Evolutionary conservation across 1,284 basidiomycete species (phyloP), one percentile per base, ranked within the genome.

Genomic region (Leccinum pallidistipes): DNA sequence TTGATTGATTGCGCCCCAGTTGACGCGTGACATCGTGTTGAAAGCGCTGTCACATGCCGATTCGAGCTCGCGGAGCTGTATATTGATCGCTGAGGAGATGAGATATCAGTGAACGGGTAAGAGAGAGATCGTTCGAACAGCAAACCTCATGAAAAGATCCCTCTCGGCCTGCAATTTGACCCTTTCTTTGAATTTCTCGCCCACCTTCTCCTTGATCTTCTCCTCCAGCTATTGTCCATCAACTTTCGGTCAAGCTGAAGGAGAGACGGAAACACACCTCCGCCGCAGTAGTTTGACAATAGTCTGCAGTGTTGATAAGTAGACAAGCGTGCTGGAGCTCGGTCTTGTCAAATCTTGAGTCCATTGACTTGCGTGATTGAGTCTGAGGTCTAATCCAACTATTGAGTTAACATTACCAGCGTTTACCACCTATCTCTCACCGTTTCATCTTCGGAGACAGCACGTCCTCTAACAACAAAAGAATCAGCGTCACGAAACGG

Each of bases 291-390:
- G 86, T 90, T 68, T 95, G 91, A 74, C 97, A 99, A 76, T 99
- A 99, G 70, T 99, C 97, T 2, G 96, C 96, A 0, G 97, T 99
- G 72, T 99, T 99, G 71, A 99, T 88, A 24, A 97, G 79, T 18
- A 94, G 79, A 70, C 92, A 95, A 1, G 92, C 87, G 64, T 91
- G 92, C 66, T 87, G 88, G 38, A 97, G 74, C 62, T 95, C 89
- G 11, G 81, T 80, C 5, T 84, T 65, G 70, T 95, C 94, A 36
- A 86, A 83, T n/a, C 90, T 83, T 1, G 86, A 84, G 57, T 97
- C 95, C 14, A 81, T 79, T 0, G 94, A 95, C 65, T 82, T 85
- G 5, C 94, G 86, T 58, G 78, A 67, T 59, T 75, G 78, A 55
- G 77, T 76, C 62, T 74, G 66, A 55, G 78, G 77, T 56, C 81